A percentile compares a stretch with the other conserved stretches of the same genome.
Evolutionary conservation across 164 flowering plant genomes (phyloP).

Genomic region (Tetrastigma voinierianum): DNA sequence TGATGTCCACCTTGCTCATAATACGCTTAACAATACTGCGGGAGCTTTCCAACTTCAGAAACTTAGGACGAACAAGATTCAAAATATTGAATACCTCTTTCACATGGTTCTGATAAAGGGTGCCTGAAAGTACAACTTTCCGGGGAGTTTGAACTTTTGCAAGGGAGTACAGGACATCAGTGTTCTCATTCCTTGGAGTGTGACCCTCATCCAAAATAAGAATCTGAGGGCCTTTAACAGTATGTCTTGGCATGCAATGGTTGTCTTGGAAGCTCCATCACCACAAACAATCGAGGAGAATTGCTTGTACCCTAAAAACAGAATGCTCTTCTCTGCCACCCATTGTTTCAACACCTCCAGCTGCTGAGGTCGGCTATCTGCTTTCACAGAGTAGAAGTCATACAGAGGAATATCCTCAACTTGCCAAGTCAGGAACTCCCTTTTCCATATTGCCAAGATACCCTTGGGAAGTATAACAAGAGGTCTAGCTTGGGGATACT

Average conservation of each 20-base stretch:
- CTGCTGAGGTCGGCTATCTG: conserved; percentile 17
- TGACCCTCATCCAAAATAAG: conserved; percentile 46
- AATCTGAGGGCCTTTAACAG: conserved; percentile 23
- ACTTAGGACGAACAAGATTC: conserved; percentile 29
- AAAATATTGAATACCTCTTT: conserved; percentile 36
- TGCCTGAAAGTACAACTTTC: conserved; percentile 36
- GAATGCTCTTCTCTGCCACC: too few species aligned
- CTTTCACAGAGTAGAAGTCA: conserved; percentile 14
- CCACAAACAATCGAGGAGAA: too few species aligned
- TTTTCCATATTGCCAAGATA: conserved; percentile 30
- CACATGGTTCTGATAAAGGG: conserved; percentile 43
- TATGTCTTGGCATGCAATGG: conserved; percentile 17
- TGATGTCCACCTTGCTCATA: conserved; percentile 13
- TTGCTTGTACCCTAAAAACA: too few species aligned
- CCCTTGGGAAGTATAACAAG: conserved; percentile 33
- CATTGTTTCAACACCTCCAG: conserved; percentile 15
- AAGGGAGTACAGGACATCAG: conserved; percentile 27
- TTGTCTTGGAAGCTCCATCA: neutral
- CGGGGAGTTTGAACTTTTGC: conserved; percentile 27
- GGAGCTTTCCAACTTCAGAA: conserved; percentile 19
- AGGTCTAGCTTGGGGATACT: conserved; percentile 26
- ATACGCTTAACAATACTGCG: conserved; percentile 17
- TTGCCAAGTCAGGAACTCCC: conserved; percentile 33
- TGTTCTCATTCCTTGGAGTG: conserved; percentile 36
- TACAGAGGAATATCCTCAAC: conserved; percentile 18